Percentiles rank a stretch among this genome's conserved stretches.
Evolutionary conservation across 2,329 filamentous ascomycete genomes (phyloP).

Genomic region (Alternaria arborescens): DNA sequence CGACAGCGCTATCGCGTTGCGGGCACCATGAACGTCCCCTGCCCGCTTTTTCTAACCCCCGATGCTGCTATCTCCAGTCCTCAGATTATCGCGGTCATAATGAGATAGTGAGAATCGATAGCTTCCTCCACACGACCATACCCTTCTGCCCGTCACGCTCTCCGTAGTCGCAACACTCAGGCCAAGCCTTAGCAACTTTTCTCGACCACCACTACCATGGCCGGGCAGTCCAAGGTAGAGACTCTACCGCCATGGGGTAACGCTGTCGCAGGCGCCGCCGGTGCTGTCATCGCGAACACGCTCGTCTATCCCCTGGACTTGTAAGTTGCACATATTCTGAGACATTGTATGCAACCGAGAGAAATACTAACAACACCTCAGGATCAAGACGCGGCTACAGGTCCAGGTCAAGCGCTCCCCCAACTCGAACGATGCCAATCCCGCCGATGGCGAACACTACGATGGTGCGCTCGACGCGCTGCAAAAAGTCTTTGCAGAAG

Average conservation of each 20-base stretch:
- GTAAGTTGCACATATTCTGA: slow-evolving; percentile 62
- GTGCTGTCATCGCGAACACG: slow-evolving; percentile 93
- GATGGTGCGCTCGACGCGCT: slow-evolving; percentile 88
- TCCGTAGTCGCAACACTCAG: slow-evolving; percentile 17
- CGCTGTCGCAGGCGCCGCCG: slow-evolving; percentile 89
- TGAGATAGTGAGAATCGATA: slow-evolving; percentile 32
- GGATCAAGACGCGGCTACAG: slow-evolving; percentile 94
- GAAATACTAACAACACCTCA: slow-evolving; percentile 51
- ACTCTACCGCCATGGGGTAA: slow-evolving; percentile 89
- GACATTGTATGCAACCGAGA: not conserved
- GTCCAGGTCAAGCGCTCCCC: slow-evolving; percentile 79
- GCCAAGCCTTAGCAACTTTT: not conserved
- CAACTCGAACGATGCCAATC: slow-evolving; percentile 49
- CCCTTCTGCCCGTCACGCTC: slow-evolving; percentile 28
- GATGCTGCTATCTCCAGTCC: slow-evolving; percentile 16
- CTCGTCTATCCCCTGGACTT: slow-evolving; percentile 97
- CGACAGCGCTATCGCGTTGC: slow-evolving; percentile 35
- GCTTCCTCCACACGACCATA: slow-evolving; percentile 15
- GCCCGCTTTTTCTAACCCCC: slow-evolving; percentile 23
- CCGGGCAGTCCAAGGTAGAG: slow-evolving; percentile 69
- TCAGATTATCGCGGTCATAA: slow-evolving; percentile 18
- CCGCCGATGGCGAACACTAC: slow-evolving; percentile 75
- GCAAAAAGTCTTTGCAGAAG: slow-evolving; percentile 79
- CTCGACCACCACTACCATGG: slow-evolving; percentile 51
- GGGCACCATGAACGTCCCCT: slow-evolving; percentile 28